phyloP scores from a whole-genome alignment of 805 yeast species.

The Nakazawaea pomicola region DNA sequence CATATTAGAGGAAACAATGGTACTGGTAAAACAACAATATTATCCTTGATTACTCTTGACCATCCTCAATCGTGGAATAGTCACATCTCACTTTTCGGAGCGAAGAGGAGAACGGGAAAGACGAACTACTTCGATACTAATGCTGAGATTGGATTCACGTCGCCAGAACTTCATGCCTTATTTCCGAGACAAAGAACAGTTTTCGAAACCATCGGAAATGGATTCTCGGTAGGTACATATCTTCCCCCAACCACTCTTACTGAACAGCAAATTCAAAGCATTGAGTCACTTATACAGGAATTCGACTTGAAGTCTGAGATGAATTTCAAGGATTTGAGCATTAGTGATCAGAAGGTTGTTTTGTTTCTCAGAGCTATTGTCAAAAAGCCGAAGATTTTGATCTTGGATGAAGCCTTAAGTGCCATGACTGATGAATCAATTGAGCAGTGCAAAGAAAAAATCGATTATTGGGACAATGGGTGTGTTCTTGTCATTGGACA shows the following conservation, averaged over 20 bases:
- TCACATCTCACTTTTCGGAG: slow-evolving; percentile 57
- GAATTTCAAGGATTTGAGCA: slow-evolving; percentile 47
- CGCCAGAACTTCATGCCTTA: slow-evolving; percentile 91
- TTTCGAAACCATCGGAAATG: slow-evolving; percentile 61
- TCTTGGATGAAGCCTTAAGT: slow-evolving; percentile 89
- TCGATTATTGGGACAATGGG: slow-evolving; percentile 50
- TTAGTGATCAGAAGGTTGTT: slow-evolving; percentile 74
- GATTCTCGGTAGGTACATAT: slow-evolving; percentile 65
- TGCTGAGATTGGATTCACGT: slow-evolving; percentile 72
- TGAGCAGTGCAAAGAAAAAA: slow-evolving; percentile 46
- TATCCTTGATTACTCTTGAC: slow-evolving; percentile 84
- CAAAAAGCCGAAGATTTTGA: slow-evolving; percentile 71
- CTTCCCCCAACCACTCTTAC: slow-evolving; percentile 40
- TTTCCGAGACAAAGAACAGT: slow-evolving; percentile 58
- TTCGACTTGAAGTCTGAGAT: slow-evolving; percentile 33
- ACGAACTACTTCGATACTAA: slow-evolving; percentile 77
- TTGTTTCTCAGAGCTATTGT: slow-evolving; percentile 74
- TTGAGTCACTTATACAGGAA: slow-evolving; percentile 40
- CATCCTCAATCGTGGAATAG: slow-evolving; percentile 96
- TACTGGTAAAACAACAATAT: slow-evolving; percentile 84
- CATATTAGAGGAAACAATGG: slow-evolving; percentile 89
- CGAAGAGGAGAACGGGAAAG: slow-evolving; percentile 66
- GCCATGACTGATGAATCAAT: slow-evolving; percentile 73
- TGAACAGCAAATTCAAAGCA: slow-evolving; percentile 28
- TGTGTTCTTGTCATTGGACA: slow-evolving; percentile 82